Evolutionary conservation across 192 early-diverging fungal genomes (phyloP).

Genomic region (Backusella mclennaniae): DNA sequence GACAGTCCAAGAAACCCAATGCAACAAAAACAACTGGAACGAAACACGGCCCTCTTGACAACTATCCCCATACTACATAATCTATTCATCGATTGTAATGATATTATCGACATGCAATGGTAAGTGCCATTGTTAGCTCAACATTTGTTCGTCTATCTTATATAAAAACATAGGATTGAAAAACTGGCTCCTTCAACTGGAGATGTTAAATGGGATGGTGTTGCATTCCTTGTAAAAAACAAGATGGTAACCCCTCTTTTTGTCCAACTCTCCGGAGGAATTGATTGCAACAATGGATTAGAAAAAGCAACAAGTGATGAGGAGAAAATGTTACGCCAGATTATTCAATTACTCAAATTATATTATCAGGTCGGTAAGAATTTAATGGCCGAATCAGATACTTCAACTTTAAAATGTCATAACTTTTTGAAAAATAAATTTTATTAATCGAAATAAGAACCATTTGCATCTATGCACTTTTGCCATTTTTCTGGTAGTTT

Average conservation of each 20-base stretch:
- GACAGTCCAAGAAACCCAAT: neutral
- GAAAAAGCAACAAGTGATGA: neutral
- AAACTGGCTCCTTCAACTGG: neutral
- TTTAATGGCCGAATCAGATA: no score
- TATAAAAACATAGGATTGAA: slow-evolving; percentile 4
- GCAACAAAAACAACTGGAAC: slow-evolving; percentile 3
- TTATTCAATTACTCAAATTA: no score
- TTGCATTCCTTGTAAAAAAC: neutral
- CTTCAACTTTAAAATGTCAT: no score
- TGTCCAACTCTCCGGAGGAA: neutral
- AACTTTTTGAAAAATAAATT: no score
- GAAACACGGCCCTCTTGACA: slow-evolving; percentile 1
- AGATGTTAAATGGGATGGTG: neutral
- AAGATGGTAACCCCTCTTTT: neutral
- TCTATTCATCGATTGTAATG: neutral
- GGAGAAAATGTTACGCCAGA: neutral
- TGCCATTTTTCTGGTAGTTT: no score
- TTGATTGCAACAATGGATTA: neutral
- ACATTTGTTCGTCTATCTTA: neutral
- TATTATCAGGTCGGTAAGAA: no score
- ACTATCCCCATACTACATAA: slow-evolving; percentile 2
- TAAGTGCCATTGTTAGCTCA: neutral
- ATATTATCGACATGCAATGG: slow-evolving; percentile 6
- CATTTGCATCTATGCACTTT: no score
- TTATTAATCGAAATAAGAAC: no score